A percentile compares a stretch with the other conserved stretches of the same genome.
These are phyloP conservation scores for Fusarium siculi DNA, from an alignment of 2,329 filamentous ascomycete species.

Conservation along the genomic window DNA sequence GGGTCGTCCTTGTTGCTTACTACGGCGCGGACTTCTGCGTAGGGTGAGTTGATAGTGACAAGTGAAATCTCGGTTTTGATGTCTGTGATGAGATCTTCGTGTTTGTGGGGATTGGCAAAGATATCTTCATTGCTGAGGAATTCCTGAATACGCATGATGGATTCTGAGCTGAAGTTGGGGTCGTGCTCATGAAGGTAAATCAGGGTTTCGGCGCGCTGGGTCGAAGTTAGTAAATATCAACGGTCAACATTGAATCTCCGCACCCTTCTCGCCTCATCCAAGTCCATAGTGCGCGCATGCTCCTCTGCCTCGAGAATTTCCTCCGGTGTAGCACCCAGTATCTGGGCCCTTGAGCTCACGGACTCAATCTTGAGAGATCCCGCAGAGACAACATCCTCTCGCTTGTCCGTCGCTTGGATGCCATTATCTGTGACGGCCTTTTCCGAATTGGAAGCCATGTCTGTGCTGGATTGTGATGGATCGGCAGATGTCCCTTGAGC, in stretches of 20 bases:
- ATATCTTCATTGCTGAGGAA: constrained; percentile 41
- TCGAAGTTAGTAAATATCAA: not conserved
- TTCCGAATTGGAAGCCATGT: constrained; percentile 8
- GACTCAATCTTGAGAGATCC: constrained; percentile 11
- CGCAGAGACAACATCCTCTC: not conserved
- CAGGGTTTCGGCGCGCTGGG: constrained; percentile 24
- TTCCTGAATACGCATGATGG: constrained; percentile 17
- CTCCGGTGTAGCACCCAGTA: constrained; percentile 20
- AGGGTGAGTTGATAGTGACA: constrained; percentile 65
- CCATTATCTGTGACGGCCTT: not conserved
- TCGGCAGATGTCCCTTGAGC: too few relatives aligned
- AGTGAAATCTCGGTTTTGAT: constrained; percentile 64
- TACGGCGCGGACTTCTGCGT: constrained; percentile 64
- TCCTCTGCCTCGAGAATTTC: constrained; percentile 34
- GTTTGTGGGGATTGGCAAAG: constrained; percentile 51
- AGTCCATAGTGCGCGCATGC: constrained; percentile 6
- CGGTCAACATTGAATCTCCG: accelerated
- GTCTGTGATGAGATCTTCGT: constrained; percentile 57
- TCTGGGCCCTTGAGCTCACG: not conserved
- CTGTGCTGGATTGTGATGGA: not conserved
- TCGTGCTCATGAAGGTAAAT: constrained; percentile 36
- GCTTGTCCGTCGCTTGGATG: not conserved
- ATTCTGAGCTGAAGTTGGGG: constrained; percentile 36
- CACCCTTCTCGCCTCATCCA: constrained; percentile 23
- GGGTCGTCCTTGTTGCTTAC: constrained; percentile 66